A percentile compares a stretch with the other conserved stretches of the same genome.
Evolutionary conservation across 78 protist species (phyloP).

Genomic region (Dictyostelium firmibasis): DNA sequence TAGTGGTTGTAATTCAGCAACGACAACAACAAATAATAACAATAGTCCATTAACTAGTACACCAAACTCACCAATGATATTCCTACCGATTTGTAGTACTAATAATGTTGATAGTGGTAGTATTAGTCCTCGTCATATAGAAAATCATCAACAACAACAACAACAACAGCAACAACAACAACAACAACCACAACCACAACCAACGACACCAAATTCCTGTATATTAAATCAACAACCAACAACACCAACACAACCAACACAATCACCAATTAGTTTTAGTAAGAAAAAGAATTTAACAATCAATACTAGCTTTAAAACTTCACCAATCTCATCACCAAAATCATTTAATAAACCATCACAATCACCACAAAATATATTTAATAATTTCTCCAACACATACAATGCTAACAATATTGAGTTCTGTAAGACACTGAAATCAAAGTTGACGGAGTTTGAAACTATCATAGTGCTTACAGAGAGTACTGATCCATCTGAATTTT

Average conservation of each 20-base stretch:
- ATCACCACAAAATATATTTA: conserved; percentile 7
- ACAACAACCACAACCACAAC: neutral
- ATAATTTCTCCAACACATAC: neutral
- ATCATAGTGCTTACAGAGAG: neutral
- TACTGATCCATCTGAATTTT: conserved; percentile 24
- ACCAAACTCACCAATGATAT: conserved; percentile 7
- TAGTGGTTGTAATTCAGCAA: neutral
- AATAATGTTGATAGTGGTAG: neutral
- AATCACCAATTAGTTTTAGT: neutral
- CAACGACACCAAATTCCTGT: neutral
- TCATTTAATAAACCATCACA: neutral
- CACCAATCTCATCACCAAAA: neutral
- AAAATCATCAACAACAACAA: neutral
- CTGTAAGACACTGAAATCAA: neutral
- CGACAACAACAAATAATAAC: no score
- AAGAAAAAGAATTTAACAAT: neutral
- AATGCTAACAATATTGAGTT: neutral
- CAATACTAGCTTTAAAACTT: conserved; percentile 3
- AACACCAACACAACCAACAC: neutral
- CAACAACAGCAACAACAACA: conserved; percentile 20
- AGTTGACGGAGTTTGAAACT: neutral
- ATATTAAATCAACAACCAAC: neutral
- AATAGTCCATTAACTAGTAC: neutral
- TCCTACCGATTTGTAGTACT: neutral
- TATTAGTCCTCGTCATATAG: neutral